Evolutionary conservation across 108 stramenopile genomes (phyloP), one percentile per base, ranked within the genome.

Genomic region (Mediolabrus comicus): DNA sequence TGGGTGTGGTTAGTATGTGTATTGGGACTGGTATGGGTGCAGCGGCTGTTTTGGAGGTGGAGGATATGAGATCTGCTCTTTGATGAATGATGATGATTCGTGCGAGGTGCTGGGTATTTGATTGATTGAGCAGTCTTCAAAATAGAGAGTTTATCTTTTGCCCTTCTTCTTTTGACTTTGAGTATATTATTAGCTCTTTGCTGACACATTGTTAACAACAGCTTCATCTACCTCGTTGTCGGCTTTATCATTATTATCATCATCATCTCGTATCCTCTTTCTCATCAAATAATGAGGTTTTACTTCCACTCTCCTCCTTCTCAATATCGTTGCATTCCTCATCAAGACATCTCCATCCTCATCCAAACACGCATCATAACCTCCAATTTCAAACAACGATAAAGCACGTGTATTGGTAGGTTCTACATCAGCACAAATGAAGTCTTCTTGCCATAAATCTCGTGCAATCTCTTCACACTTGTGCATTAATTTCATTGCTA

Each of bases 21-120:
- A 91, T 98, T 65, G 98, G 98, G 25, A 97, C 96, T 8, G 98
- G 98, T 19, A 97, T 96, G 96, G 98, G 97, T 17, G 96, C 95
- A 2, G 98, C 98, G 35, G 95, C 92, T 28, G 95, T 99, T 14
- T 67, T 99, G 52, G 96, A 98, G 74, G 88, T 87, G 49, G 89
- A 90, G 52, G 52, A 24, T 35, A 35, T 64, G 59, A 71, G 58
- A 51, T 74, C 65, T 17, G 36, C 73, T 19, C 65, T 66, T 66
- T 66, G 51, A 59, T 39, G 27, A 13, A 38, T 38, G 36, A 38
- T 14, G 35, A 64, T 24, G 43, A 53, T 12, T 74, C 78, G 26
- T 66, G 81, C 16, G 38, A 69, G 19, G 35, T 72, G 0, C 53
- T 86, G 25, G 51, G 76, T 3, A 29, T 32, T 34, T 75, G n/a